Conservation (phyloP, 2,329 filamentous ascomycete species). For the Ascochyta lentis region DNA sequence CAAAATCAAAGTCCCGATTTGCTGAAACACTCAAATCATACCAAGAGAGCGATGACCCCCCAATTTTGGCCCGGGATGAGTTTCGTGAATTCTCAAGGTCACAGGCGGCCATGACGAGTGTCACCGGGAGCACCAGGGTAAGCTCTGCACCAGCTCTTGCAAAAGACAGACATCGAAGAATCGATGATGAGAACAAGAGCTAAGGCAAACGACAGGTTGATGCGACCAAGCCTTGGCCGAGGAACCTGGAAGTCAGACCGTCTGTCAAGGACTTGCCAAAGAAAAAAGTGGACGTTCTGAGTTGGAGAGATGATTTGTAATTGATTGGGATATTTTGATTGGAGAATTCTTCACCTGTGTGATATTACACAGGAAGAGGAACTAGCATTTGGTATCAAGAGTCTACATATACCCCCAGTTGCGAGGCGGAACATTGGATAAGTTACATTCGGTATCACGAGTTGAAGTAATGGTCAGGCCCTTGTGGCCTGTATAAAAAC, state of each 20-base stretch:
- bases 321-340: not conserved
- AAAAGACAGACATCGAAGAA: not conserved
- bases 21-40: not conserved
- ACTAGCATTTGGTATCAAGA: not conserved
- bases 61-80: constrained; percentile 16
- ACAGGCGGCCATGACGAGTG: constrained; percentile 20
- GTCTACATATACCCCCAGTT: not conserved
- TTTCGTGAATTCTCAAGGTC: constrained; percentile 30
- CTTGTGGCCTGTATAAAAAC: not conserved
- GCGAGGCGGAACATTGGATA: not conserved
- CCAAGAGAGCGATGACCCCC: not conserved
- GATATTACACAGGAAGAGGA: too few species aligned
- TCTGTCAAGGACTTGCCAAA: constrained; percentile 21
- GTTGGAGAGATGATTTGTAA: constrained; percentile 26
- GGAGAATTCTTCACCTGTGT: too few species aligned
- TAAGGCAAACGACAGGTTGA: constrained; percentile 27
- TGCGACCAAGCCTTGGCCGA: constrained; percentile 20
- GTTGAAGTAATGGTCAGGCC: not conserved
- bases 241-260: constrained; percentile 21
- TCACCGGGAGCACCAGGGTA: constrained; percentile 32
- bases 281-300: constrained; percentile 25
- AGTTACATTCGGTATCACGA: not conserved
- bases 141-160: constrained; percentile 15
- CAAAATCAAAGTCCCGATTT: not conserved
- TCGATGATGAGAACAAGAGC: not conserved